Base-by-base conservation (phyloP, 2,329 filamentous ascomycete species). In the Fusarium piperis region DNA sequence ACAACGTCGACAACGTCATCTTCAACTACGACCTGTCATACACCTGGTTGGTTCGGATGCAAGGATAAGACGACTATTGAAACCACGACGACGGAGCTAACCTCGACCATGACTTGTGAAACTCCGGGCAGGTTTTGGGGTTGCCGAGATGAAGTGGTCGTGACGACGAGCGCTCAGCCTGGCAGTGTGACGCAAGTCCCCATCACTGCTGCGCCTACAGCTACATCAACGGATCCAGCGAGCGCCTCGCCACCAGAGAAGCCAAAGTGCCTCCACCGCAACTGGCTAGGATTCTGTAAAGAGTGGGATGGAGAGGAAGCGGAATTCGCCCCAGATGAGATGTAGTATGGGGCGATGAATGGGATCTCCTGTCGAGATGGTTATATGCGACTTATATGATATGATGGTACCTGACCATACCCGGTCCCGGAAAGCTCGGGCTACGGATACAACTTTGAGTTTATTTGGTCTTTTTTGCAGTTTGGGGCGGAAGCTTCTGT, bases 41-140 rank as follows among this genome's bases (percentile, higher is more conserved):
- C 87, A 1, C 90, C 89, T 3, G 90, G 90, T 10, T 92, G 90
- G 87, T 92, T 92, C 73, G 90, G 90, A 4, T 91, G 90, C 79
- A 89, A 90, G 32, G 90, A 83, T 53, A 75, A 81, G 76, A 79
- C 81, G 32, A 76, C 77, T 9, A 77, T 78, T 5, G 74, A 79
- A 9, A 82, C 81, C 11, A 65, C 64, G n/a, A 72, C 68, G 1
- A 80, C 80, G 4, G 16, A 81, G 78, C 2, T 76, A 9, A 77
- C 78, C 7, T 72, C 76, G 4, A 77, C 77, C 13, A 73, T 76
- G 11, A 81, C 78, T 4, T 90, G 88, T 71, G 74, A 84, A 58
- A 86, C 83, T 2, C 88, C 88, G 1, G 88, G 89, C 5, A 78
- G 82, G 51, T 88, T 90, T 76, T 89, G 86, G 85, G 88, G 88